Percentiles rank a stretch among this genome's conserved stretches.
Evolutionary conservation across 257 asterid species (phyloP).

Genomic region (Marsdenia floribunda): DNA sequence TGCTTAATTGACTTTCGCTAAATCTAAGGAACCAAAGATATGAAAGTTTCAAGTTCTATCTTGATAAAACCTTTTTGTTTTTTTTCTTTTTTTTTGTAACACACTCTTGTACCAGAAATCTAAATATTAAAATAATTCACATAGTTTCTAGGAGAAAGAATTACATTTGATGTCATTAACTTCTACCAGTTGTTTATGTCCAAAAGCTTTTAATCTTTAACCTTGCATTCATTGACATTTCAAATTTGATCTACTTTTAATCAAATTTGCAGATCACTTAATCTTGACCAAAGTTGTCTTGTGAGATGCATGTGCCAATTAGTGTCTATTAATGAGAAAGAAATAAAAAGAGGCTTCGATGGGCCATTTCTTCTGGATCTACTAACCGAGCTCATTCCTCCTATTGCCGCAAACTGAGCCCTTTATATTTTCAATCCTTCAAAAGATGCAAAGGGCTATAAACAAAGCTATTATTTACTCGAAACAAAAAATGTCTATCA

Average conservation of each 20-base stretch:
- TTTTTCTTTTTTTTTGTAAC: neutral
- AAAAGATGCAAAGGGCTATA: neutral
- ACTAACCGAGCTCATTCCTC: neutral
- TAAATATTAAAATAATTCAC: neutral
- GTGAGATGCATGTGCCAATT: neutral
- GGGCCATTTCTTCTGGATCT: neutral
- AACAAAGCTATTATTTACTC: neutral
- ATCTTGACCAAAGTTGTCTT: neutral
- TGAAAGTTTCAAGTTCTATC: neutral
- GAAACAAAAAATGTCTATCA: neutral
- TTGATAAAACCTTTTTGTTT: neutral
- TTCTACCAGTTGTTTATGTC: neutral
- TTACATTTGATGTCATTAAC: neutral
- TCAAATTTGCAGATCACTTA: neutral
- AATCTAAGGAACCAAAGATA: neutral
- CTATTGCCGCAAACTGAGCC: neutral
- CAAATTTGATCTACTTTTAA: neutral
- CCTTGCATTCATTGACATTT: neutral
- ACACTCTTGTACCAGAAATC: neutral
- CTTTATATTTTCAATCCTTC: neutral
- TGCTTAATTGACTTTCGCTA: neutral
- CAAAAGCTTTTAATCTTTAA: neutral
- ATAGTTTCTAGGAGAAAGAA: neutral
- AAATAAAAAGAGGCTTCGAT: neutral
- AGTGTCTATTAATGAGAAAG: neutral